Percentiles rank a stretch among this genome's conserved stretches.
phyloP scores from a whole-genome alignment of 352 stramenopile genomes.

The Globisporangium canariense region DNA sequence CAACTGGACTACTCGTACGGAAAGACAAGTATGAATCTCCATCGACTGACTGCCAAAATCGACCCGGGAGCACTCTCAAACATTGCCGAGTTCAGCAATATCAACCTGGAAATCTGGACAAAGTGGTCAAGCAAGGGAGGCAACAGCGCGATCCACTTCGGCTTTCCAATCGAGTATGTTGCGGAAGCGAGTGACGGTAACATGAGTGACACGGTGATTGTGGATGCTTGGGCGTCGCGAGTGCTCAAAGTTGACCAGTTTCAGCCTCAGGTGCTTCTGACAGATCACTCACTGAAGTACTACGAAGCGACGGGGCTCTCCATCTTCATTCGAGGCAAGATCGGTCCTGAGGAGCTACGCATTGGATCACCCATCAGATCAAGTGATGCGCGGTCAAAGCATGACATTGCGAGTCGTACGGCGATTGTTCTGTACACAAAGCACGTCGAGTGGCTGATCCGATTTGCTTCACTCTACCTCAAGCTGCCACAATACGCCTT shows the following conservation, averaged over 20 bases:
- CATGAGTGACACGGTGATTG: constrained; percentile 4
- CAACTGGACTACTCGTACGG: constrained; percentile 30
- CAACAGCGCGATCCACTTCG: constrained; percentile 36
- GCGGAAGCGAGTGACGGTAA: background rate
- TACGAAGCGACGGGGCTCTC: constrained; percentile 37
- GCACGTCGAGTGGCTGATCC: constrained; percentile 73
- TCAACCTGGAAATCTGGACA: constrained; percentile 44
- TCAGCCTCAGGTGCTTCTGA: background rate
- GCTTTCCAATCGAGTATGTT: constrained; percentile 44
- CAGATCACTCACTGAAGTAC: constrained; percentile 16
- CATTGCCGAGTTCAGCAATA: constrained; percentile 51
- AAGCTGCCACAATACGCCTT: constrained; percentile 28
- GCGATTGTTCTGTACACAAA: constrained; percentile 73
- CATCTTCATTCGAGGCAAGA: constrained; percentile 40
- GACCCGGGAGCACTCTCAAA: constrained; percentile 63
- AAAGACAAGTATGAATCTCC: constrained; percentile 35
- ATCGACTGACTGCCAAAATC: constrained; percentile 53
- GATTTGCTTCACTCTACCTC: constrained; percentile 47
- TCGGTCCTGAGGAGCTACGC: constrained; percentile 23
- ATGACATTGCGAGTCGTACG: constrained; percentile 50
- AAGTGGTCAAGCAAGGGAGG: constrained; percentile 33
- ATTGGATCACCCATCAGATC: constrained; percentile 5
- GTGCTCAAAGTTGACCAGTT: constrained; percentile 12
- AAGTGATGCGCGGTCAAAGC: constrained; percentile 33
- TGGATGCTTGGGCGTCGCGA: constrained; percentile 16